Evolutionary conservation across 2,329 filamentous ascomycete genomes (phyloP).

Genomic region (Esteya vermicola): DNA sequence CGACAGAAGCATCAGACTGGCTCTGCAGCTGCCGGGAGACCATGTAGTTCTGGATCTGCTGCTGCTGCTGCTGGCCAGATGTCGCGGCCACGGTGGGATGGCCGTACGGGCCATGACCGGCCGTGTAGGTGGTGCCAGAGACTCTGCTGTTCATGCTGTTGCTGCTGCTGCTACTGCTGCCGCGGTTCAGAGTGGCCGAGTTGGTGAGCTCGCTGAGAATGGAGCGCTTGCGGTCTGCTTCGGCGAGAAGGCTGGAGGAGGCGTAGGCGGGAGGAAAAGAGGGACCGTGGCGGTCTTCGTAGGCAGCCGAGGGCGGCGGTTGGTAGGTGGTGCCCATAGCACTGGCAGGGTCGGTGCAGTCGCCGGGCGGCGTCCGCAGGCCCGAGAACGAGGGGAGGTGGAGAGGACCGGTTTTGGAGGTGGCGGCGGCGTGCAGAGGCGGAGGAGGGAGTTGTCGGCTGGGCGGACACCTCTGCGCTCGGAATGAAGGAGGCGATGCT

Average conservation of each 20-base stretch:
- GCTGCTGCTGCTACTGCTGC: constrained; percentile 1
- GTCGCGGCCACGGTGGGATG: too few species aligned
- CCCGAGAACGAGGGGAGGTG: constrained; percentile 6
- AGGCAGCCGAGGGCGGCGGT: constrained; percentile 14
- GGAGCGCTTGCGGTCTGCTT: constrained; percentile 10
- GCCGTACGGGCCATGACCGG: not conserved
- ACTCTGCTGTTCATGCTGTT: not conserved
- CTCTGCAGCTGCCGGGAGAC: too few species aligned
- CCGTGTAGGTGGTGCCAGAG: not conserved
- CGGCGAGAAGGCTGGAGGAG: constrained; percentile 5
- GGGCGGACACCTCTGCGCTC: not conserved
- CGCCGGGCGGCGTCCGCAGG: constrained; percentile 16
- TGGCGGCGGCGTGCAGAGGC: not conserved
- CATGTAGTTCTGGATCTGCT: too few species aligned
- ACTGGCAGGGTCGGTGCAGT: constrained; percentile 12
- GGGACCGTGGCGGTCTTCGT: constrained; percentile 12
- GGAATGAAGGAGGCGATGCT: constrained; percentile 1
- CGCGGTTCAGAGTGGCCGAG: not conserved
- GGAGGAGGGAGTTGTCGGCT: not conserved
- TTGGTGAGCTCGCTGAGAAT: constrained; percentile 8
- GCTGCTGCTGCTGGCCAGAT: not conserved
- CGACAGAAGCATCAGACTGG: too few species aligned
- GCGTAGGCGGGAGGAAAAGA: constrained; percentile 1
- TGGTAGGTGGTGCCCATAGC: constrained; percentile 20
- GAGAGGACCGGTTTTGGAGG: not conserved